Conservation (phyloP, 768 basidiomycete species). For the Melanogaster broomeanus region DNA sequence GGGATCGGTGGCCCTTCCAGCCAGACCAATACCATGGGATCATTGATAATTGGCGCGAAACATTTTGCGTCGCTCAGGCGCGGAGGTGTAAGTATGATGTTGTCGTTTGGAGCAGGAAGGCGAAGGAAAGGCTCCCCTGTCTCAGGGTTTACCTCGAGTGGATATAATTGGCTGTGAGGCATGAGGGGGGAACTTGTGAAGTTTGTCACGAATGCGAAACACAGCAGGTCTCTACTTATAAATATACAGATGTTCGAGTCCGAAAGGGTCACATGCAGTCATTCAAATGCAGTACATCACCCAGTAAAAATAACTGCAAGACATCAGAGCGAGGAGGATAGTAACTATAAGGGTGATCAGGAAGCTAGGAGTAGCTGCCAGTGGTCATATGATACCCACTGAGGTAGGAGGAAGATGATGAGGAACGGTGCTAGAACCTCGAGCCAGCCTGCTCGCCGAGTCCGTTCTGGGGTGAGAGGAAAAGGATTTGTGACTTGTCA, state of each 20-base stretch:
- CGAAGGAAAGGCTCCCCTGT: constrained; percentile 53
- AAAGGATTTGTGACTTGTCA: neutral
- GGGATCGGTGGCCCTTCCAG: constrained; percentile 47
- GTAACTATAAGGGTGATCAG: constrained; percentile 80
- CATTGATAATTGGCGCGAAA: constrained; percentile 43
- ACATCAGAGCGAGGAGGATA: constrained; percentile 77
- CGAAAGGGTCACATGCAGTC: no score
- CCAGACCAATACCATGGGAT: constrained; percentile 41
- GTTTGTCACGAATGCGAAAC: no score
- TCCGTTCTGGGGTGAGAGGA: no score
- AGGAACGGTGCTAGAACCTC: constrained; percentile 2
- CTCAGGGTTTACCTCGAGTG: constrained; percentile 36
- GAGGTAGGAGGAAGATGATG: constrained; percentile 1
- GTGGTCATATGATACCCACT: constrained; percentile 74
- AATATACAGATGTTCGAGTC: no score
- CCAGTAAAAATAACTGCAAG: no score
- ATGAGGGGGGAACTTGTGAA: no score
- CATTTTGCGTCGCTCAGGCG: constrained; percentile 42
- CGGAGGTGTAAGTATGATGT: constrained; percentile 56
- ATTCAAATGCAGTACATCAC: no score
- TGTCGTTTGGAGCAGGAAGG: constrained; percentile 43
- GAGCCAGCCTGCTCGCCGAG: no score
- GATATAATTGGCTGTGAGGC: constrained; percentile 26
- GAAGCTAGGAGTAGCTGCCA: constrained; percentile 91
- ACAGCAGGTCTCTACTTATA: no score